Conservation (phyloP, 768 basidiomycete genomes). For the Tulasnella sp. region DNA sequence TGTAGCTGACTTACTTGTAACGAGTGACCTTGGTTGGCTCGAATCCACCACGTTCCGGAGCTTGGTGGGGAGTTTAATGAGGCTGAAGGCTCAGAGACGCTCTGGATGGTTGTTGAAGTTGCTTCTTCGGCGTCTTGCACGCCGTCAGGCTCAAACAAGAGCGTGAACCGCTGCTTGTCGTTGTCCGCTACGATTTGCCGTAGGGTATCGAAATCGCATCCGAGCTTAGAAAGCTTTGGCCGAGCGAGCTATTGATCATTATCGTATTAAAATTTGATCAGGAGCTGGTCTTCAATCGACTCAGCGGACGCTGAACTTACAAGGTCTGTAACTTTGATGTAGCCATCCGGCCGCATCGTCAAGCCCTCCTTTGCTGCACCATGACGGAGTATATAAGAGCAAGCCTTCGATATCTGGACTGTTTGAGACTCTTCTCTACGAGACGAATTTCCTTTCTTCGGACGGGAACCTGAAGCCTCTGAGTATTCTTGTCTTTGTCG, state of each 20-base stretch:
- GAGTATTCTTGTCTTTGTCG: not conserved
- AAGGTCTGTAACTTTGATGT: slow-evolving; percentile 67
- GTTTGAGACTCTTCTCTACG: slow-evolving; percentile 42
- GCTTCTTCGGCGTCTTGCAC: not conserved
- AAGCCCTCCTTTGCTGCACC: slow-evolving; percentile 69
- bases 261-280: slow-evolving; percentile 37
- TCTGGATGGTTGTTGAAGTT: not conserved
- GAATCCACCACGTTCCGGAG: slow-evolving; percentile 62
- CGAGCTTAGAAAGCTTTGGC: slow-evolving; percentile 45
- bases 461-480: not conserved
- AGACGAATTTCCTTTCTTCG: not conserved
- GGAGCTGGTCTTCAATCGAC: not conserved
- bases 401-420: slow-evolving; percentile 66
- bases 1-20: slow-evolving; percentile 41
- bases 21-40: slow-evolving; percentile 86
- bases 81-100: not conserved
- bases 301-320: slow-evolving; percentile 37
- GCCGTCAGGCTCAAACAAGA: slow-evolving; percentile 36
- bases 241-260: slow-evolving; percentile 44
- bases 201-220: slow-evolving; percentile 41
- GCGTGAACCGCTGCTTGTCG: slow-evolving; percentile 52
- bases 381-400: slow-evolving; percentile 88
- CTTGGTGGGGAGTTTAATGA: slow-evolving; percentile 19
- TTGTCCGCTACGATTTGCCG: slow-evolving; percentile 57
- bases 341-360: slow-evolving; percentile 73